These are phyloP conservation scores for Trematosphaeria pertusa DNA, from an alignment of 2,329 filamentous ascomycete genomes.

Conservation along the genomic window DNA sequence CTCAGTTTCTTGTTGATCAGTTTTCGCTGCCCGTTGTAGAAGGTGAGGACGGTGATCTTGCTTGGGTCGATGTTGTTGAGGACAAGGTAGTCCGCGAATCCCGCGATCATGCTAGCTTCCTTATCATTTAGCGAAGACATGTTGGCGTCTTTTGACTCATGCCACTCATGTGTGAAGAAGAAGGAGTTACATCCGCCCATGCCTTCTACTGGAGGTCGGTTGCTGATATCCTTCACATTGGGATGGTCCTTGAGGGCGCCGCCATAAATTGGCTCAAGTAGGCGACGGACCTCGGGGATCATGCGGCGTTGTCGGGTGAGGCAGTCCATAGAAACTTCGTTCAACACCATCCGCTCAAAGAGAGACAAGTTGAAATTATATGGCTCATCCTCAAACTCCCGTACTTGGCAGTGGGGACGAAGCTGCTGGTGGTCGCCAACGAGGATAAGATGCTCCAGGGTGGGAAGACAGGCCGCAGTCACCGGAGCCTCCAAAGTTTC, in stretches of 20 bases:
- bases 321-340: constrained; percentile 68
- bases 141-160: constrained; percentile 68
- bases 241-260: constrained; percentile 63
- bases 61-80: constrained; percentile 66
- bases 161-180: constrained; percentile 71
- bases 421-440: constrained; percentile 86
- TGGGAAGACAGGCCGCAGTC: constrained; percentile 65
- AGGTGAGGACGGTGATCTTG: constrained; percentile 81
- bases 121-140: constrained; percentile 71
- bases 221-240: constrained; percentile 54
- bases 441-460: constrained; percentile 69
- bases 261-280: constrained; percentile 68
- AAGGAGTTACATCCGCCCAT: constrained; percentile 68
- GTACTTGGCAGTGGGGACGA: constrained; percentile 70
- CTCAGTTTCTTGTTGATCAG: constrained; percentile 62
- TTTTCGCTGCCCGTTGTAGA: constrained; percentile 85
- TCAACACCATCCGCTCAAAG: constrained; percentile 78
- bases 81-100: constrained; percentile 74
- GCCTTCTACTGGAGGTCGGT: constrained; percentile 63
- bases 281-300: constrained; percentile 70
- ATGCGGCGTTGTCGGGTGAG: constrained; percentile 75
- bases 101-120: constrained; percentile 79
- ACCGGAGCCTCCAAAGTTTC: constrained; percentile 74
- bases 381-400: constrained; percentile 64
- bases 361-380: constrained; percentile 76